phyloP scores from a whole-genome alignment of 495 filamentous ascomycete species.

The Immersiella caudata region DNA sequence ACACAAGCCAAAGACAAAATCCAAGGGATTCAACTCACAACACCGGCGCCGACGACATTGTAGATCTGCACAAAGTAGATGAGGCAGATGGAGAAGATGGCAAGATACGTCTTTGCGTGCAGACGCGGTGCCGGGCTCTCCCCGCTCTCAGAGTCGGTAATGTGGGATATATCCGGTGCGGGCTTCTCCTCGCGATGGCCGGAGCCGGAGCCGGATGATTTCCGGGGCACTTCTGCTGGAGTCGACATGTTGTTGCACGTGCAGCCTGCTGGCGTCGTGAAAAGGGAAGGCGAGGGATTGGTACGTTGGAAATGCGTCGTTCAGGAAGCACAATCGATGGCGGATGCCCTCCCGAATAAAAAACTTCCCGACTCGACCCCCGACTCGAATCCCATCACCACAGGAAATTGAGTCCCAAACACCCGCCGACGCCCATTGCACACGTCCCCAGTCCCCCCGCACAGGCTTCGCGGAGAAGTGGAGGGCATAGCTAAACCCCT shows the following conservation, averaged over 20 bases:
- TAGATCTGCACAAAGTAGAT: slow-evolving; percentile 40
- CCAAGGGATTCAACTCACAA: too few relatives aligned
- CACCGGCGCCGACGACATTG: slow-evolving; percentile 37
- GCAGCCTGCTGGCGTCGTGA: neutral
- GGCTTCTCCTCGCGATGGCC: slow-evolving; percentile 17
- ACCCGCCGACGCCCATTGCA: neutral
- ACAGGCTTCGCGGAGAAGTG: neutral
- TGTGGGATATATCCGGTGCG: neutral
- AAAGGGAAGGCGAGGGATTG: neutral
- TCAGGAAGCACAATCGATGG: neutral
- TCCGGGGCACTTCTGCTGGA: neutral
- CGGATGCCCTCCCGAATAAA: neutral
- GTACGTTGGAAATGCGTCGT: neutral
- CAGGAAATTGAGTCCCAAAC: neutral
- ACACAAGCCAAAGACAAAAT: too few relatives aligned
- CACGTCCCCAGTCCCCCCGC: neutral
- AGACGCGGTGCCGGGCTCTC: slow-evolving; percentile 32
- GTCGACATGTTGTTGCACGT: neutral
- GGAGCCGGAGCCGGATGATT: slow-evolving; percentile 7
- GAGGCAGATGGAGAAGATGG: slow-evolving; percentile 36
- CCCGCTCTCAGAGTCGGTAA: neutral
- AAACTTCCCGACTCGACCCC: neutral
- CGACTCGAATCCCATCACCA: neutral
- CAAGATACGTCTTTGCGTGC: slow-evolving; percentile 39
- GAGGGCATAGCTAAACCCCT: neutral